Base-by-base conservation (phyloP, 805 yeast species). In the Saccharomycopsis sp. region DNA sequence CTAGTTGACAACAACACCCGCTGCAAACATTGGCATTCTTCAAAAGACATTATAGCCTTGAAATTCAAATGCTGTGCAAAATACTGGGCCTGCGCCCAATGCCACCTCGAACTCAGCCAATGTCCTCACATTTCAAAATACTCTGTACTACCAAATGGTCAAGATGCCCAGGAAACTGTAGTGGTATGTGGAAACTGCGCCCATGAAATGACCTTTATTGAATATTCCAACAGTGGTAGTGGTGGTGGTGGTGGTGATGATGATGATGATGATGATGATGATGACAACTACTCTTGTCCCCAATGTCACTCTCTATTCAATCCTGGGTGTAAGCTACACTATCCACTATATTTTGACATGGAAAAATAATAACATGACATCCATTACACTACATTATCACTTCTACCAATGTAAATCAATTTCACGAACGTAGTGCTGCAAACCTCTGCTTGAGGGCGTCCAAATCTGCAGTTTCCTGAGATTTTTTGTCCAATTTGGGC, bases 381-480 rank as follows among this genome's bases (percentile, higher is more conserved):
- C n/a, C n/a, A n/a, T n/a, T n/a, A n/a, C n/a, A n/a, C n/a, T n/a
- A n/a, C n/a, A n/a, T n/a, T n/a, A n/a, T n/a, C n/a, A n/a, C n/a
- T n/a, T n/a, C n/a, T n/a, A n/a, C n/a, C n/a, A n/a, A n/a, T n/a
- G n/a, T n/a, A n/a, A n/a, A n/a, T n/a, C n/a, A n/a, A n/a, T n/a
- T n/a, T n/a, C n/a, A n/a, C n/a, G n/a, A n/a, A n/a, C n/a, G n/a
- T n/a, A n/a, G n/a, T n/a, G n/a, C n/a, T n/a, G 80, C 89, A 59
- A 83, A 82, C 39, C 94, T 63, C 43, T 75, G 80, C 53, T 73
- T 71, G 39, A 83, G 59, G 4, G 72, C 79, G 50, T 80, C 88
- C 36, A 81, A 60, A 41, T 79, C 86, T 48, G 43, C 19, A 51
- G 50, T 27, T 56, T 54, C 36, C 44, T 48, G 2, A 43, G 32